Base-by-base conservation (phyloP, 495 filamentous ascomycete genomes). In the Symbiotaphrina buchneri region DNA sequence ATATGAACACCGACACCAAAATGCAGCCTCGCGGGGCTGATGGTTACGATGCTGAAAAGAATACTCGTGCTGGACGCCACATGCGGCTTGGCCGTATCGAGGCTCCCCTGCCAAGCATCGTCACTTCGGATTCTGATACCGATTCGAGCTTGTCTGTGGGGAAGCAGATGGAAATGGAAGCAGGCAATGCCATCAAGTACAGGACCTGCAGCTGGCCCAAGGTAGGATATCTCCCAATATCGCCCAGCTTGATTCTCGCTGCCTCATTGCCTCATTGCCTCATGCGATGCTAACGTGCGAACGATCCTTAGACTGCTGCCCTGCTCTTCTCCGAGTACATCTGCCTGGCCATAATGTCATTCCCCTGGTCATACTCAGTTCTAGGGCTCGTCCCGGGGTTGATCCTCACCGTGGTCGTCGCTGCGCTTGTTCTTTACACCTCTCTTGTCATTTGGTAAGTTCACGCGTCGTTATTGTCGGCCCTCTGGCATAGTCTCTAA, bases 341-440 rank as follows among this genome's bases (percentile, higher is more conserved):
- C 31, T 90, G 80, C 52, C 49, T 91, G 57, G 80, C 81, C 22
- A 91, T 90, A 43, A 91, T 91, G 81, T 84, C 76, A 14, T 90
- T 90, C 45, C 81, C 81, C 1, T 87, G 73, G 59, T 84, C 79
- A 0, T 91, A 91, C 52, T 79, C 79, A 5, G 56, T 82, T 21
- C 62, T 91, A 14, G 81, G 81, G 6, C 61, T 91, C 17, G 77
- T 87, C n/a, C 81, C 81, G 0, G 80, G 80, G 25, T 46, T 91
- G 37, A 84, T 91, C 36, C 43, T 87, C 40, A 91, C 81, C 0
- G 58, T 79, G 3, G 65, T 81, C 18, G 63, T 80, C 31, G 78
- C 81, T 5, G 60, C 43, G 11, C 42, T 78, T 14, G 81, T 91
- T 6, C 51, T 87, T 8, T 91, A 91, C 43, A 91, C 81, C 0